Percentiles rank a stretch among this genome's conserved stretches.
Evolutionary conservation across 2,329 filamentous ascomycete species (phyloP).

Genomic region (Cercospora nicotianae): DNA sequence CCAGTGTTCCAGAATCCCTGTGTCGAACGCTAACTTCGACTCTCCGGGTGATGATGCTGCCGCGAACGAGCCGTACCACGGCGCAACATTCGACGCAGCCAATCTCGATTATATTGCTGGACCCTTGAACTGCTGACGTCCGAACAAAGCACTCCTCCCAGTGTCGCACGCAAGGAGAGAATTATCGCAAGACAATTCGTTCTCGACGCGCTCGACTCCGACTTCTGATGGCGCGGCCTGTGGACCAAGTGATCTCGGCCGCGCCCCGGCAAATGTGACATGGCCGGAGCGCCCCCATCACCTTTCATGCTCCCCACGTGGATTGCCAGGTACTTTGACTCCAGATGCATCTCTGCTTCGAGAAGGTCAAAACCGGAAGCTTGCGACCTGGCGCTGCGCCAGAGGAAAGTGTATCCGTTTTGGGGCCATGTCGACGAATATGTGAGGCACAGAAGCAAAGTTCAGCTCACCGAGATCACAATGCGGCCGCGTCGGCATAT

Average conservation of each 20-base stretch:
- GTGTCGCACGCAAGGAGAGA: background rate
- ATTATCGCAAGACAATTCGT: background rate
- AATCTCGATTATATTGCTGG: constrained; percentile 3
- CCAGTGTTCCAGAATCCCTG: constrained; percentile 11
- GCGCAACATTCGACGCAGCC: background rate
- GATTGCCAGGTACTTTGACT: background rate
- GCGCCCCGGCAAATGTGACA: background rate
- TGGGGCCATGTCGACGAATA: background rate
- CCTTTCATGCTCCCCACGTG: constrained; percentile 1
- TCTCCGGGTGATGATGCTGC: background rate
- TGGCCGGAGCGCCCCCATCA: background rate
- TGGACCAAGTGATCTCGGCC: constrained; percentile 6
- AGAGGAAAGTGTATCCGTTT: background rate
- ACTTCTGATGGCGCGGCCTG: constrained; percentile 3
- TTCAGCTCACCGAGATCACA: background rate
- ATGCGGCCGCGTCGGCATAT: background rate
- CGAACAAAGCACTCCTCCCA: background rate
- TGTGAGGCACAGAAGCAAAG: background rate
- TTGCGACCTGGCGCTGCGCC: background rate
- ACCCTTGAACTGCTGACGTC: constrained; percentile 3
- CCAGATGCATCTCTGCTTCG: background rate
- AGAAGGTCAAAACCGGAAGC: background rate
- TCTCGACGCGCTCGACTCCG: background rate
- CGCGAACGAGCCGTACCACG: constrained; percentile 6
- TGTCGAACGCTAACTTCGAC: background rate